Percentiles rank a stretch among this genome's conserved stretches.
Evolutionary conservation across 2,329 filamentous ascomycete species (phyloP).

Genomic region (Lojkania enalia): DNA sequence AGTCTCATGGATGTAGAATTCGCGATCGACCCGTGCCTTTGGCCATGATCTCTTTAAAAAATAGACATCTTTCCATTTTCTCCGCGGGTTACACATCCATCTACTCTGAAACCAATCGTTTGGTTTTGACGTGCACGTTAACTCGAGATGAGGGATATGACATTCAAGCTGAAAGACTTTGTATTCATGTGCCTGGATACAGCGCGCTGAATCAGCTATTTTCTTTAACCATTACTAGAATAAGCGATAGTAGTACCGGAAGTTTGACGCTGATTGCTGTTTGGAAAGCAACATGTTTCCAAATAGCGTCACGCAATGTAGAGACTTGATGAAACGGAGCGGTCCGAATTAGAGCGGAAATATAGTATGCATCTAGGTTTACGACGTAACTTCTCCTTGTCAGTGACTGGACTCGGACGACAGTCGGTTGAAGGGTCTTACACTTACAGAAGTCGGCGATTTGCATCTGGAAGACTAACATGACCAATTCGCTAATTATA

Average conservation of each 20-base stretch:
- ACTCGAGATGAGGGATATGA: background rate
- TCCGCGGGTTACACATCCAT: background rate
- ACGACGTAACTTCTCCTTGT: slow-evolving; percentile 9
- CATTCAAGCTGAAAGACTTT: background rate
- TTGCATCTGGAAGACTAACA: too few relatives aligned
- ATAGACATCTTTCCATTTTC: background rate
- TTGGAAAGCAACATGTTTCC: slow-evolving; percentile 15
- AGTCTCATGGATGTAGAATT: background rate
- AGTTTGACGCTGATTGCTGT: slow-evolving; percentile 13
- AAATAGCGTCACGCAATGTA: slow-evolving; percentile 14
- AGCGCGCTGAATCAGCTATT: background rate
- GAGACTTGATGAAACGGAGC: slow-evolving; percentile 10
- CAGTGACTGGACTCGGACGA: background rate
- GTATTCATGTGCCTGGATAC: background rate
- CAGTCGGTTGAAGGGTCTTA: background rate
- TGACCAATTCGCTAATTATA: too few relatives aligned
- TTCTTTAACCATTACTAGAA: background rate
- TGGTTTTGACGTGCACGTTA: too few relatives aligned
- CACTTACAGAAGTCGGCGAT: slow-evolving; percentile 9
- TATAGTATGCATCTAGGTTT: slow-evolving; percentile 10
- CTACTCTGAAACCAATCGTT: background rate
- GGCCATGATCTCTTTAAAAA: background rate
- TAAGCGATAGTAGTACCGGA: slow-evolving; percentile 11
- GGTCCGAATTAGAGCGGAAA: slow-evolving; percentile 11
- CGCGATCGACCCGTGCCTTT: background rate